Evolutionary conservation across 352 stramenopile species (phyloP).

Genomic region (Phytophthora aleatoria): DNA sequence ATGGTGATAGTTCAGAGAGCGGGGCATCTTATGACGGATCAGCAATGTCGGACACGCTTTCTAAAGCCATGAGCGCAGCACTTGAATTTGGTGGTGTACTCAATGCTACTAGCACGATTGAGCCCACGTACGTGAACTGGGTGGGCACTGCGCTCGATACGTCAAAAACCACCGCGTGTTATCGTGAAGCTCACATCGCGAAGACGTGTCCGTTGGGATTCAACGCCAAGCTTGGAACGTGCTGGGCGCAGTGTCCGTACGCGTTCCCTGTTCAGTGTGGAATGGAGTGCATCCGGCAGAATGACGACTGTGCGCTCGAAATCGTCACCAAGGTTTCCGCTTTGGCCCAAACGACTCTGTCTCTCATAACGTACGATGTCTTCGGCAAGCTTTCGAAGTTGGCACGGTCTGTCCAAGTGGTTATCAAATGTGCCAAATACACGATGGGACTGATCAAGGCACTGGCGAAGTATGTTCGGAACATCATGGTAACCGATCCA

Average conservation of each 20-base stretch:
- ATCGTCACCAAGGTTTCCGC: conserved; percentile 21
- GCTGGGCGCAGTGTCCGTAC: conserved; percentile 45
- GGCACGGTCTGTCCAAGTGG: conserved; percentile 12
- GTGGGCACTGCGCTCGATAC: conserved; percentile 28
- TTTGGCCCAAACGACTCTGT: conserved; percentile 18
- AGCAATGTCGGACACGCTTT: not conserved
- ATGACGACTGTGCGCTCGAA: conserved; percentile 33
- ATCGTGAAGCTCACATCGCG: conserved; percentile 39
- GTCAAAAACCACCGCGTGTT: conserved; percentile 32
- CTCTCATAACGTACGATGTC: conserved; percentile 18
- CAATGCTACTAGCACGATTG: conserved; percentile 30
- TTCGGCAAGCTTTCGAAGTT: conserved; percentile 24
- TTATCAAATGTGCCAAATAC: conserved; percentile 34
- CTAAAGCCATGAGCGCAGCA: conserved; percentile 9
- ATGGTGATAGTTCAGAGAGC: not conserved
- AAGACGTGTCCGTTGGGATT: conserved; percentile 28
- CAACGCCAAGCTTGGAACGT: conserved; percentile 24
- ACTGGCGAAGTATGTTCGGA: conserved; percentile 32
- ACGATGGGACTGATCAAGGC: conserved; percentile 33
- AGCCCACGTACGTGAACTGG: conserved; percentile 34
- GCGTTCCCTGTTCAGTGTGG: conserved; percentile 44
- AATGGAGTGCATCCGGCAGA: conserved; percentile 47
- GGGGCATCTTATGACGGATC: not conserved
- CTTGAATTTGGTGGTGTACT: conserved; percentile 9
- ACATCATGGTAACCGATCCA: conserved; percentile 31